Percentiles rank a stretch among this genome's conserved stretches.
These are phyloP conservation scores for Chlorociboria aeruginascens DNA, from an alignment of 495 filamentous ascomycete species.

Conservation along the genomic window DNA sequence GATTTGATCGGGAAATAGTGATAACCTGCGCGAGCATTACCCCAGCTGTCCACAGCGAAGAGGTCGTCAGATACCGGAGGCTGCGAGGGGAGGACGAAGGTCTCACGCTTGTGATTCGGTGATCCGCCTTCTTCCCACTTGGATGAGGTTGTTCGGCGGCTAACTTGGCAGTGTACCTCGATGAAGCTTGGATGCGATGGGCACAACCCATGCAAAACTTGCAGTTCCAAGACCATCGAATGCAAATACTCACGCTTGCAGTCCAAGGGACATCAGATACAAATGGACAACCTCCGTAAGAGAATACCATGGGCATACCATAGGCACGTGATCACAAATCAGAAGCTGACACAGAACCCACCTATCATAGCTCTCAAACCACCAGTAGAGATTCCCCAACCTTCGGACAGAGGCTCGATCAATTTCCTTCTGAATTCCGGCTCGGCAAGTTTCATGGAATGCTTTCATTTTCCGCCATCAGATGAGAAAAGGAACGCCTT, in stretches of 20 bases:
- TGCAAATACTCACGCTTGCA: conserved; percentile 27
- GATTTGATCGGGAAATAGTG: conserved; percentile 1
- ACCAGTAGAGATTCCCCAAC: conserved; percentile 10
- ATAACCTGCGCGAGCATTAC: conserved; percentile 13
- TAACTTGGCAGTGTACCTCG: conserved; percentile 29
- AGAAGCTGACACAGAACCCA: not conserved
- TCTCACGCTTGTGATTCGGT: conserved; percentile 14
- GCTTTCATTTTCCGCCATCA: conserved; percentile 6
- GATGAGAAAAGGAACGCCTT: conserved; percentile 8
- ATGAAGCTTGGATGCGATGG: conserved; percentile 43
- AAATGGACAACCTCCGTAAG: conserved; percentile 8
- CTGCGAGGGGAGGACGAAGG: conserved; percentile 11
- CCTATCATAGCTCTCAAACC: conserved; percentile 2
- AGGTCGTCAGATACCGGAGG: conserved; percentile 11
- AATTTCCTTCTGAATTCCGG: conserved; percentile 14
- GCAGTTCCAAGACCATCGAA: conserved; percentile 29
- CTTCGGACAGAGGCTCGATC: conserved; percentile 13
- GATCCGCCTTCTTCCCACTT: not conserved
- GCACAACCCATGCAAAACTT: conserved; percentile 33
- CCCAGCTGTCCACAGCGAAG: conserved; percentile 9
- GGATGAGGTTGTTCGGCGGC: not conserved
- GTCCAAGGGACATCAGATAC: conserved; percentile 13
- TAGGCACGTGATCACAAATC: too few species aligned
- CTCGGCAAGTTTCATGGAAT: conserved; percentile 13
- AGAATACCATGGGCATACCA: too few species aligned